Evolutionary conservation across 129 eudicot species (phyloP).

Genomic region (Smallanthus sonchifolius): DNA sequence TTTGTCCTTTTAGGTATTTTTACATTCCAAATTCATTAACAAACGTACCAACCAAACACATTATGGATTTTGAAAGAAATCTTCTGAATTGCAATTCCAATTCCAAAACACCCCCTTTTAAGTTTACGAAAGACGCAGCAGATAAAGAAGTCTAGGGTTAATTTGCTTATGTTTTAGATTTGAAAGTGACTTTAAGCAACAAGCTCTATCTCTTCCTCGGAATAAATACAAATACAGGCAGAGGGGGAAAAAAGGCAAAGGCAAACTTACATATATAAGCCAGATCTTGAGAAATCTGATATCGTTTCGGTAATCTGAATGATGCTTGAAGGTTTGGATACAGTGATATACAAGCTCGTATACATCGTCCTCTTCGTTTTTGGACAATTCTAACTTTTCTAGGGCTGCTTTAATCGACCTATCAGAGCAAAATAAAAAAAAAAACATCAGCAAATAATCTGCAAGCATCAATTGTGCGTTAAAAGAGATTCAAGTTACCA

Average conservation of each 20-base stretch:
- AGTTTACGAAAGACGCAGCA: not conserved
- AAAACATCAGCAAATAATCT: not conserved
- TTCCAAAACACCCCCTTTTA: too few species aligned
- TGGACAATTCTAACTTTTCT: constrained; percentile 23
- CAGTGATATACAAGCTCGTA: constrained; percentile 43
- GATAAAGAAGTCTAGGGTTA: not conserved
- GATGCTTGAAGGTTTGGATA: constrained; percentile 49
- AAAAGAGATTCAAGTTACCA: constrained; percentile 27
- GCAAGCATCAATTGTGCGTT: not conserved
- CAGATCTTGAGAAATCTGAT: constrained; percentile 81
- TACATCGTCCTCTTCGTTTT: constrained; percentile 20
- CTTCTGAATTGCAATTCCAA: too few species aligned
- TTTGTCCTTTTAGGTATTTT: too few species aligned
- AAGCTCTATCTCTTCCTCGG: not conserved
- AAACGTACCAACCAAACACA: too few species aligned
- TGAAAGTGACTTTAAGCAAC: not conserved
- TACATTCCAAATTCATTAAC: too few species aligned
- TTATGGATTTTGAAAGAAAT: too few species aligned
- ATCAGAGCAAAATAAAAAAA: not conserved
- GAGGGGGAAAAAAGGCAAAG: not conserved
- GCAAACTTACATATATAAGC: constrained; percentile 59
- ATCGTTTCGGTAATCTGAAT: constrained; percentile 50
- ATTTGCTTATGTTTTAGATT: not conserved
- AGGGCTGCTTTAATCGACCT: constrained; percentile 61
- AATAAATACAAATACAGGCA: not conserved